Evolutionary conservation across 257 asterid genomes (phyloP).

Genomic region (Craterostigma plantagineum): DNA sequence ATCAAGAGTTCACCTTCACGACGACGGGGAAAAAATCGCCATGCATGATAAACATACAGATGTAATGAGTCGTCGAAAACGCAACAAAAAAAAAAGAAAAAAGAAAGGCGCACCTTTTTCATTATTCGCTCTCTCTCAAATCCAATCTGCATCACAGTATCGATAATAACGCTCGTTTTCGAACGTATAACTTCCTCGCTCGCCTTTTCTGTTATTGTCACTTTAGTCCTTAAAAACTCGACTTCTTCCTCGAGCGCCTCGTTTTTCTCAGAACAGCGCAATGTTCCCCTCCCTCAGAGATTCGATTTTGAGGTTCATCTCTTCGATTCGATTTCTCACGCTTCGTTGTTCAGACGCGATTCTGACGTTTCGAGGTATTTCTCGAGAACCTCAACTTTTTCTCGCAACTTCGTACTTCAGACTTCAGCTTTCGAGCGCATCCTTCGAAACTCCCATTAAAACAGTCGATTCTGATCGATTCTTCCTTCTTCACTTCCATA

Average conservation of each 20-base stretch:
- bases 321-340: slow-evolving; percentile 8
- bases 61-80: no score
- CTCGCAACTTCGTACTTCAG: slow-evolving; percentile 23
- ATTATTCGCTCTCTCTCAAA: slow-evolving; percentile 64
- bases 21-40: neutral
- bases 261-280: slow-evolving; percentile 39
- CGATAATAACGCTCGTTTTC: slow-evolving; percentile 42
- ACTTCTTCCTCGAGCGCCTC: slow-evolving; percentile 44
- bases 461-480: slow-evolving; percentile 32
- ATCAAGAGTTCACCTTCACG: slow-evolving; percentile 42
- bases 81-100: no score
- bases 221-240: slow-evolving; percentile 24
- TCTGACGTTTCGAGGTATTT: slow-evolving; percentile 20
- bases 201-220: slow-evolving; percentile 32
- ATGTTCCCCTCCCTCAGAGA: slow-evolving; percentile 19
- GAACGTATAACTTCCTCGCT: slow-evolving; percentile 41
- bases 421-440: slow-evolving; percentile 31
- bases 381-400: slow-evolving; percentile 28
- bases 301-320: slow-evolving; percentile 12
- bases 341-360: slow-evolving; percentile 7
- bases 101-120: slow-evolving; percentile 31
- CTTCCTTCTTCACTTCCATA: slow-evolving; percentile 21
- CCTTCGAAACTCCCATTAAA: slow-evolving; percentile 71
- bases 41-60: neutral
- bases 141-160: slow-evolving; percentile 53